Base-by-base conservation (phyloP, 805 yeast genomes). In the Wickerhamiella brachini region DNA sequence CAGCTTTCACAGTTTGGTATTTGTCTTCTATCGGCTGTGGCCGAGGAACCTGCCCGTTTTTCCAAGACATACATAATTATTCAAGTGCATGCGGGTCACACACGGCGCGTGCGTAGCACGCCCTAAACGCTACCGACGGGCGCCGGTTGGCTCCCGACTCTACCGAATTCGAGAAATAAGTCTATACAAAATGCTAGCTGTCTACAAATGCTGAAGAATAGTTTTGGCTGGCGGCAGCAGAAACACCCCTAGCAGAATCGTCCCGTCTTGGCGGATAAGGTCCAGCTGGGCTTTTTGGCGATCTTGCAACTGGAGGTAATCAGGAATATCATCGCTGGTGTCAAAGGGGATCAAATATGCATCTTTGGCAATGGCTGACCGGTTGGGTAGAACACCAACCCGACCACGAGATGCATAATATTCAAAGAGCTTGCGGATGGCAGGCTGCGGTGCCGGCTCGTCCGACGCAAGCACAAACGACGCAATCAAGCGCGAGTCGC, bases 351-450 rank as follows among this genome's bases (percentile, higher is more conserved):
- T 63, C 49, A 83, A 55, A 61, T 82, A 83, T 8, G 82, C 74
- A 63, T 83, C 89, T 58, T 80, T 81, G 41, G 80, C 80, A 56
- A 71, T 69, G 8, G 62, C 54, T 0, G 78, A 76, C 49, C 69
- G 69, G 18, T 68, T 70, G 12, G 76, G 73, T 45, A 83, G 67
- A 17, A 81, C 87, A 1, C 87, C 89, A 48, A 75, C 78, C 60
- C 77, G 77, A 26, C 63, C 58, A 26, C 75, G 66, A 5, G 65
- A 59, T 41, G 65, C 59, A 57, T 79, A 75, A 60, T 80, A 79
- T 17, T 71, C 69, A 63, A 66, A 71, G 34, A 75, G 60, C 44
- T 65, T 62, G 26, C 59, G 51, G 24, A 55, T 53, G 44, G 54
- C 58, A 51, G 56, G 66, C 47, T 15, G 47, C 47, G 37, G 34